Evolutionary conservation across 345 rosid species (phyloP).

Genomic region (Combretum micranthum): DNA sequence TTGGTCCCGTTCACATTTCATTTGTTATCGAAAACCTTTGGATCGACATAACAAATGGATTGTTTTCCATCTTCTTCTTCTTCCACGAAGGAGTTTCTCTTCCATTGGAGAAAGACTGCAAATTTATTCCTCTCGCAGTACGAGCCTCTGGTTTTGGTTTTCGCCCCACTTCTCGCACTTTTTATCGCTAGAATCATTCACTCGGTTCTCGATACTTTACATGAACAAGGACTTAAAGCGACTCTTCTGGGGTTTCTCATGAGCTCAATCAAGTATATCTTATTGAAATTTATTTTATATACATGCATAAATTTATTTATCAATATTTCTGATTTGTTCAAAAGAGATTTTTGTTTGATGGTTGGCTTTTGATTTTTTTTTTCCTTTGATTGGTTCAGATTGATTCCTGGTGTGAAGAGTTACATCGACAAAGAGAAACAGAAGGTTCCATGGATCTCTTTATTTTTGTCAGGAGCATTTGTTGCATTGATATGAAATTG

Average conservation of each 20-base stretch:
- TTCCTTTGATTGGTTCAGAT: conserved; percentile 30
- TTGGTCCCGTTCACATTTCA: too few species aligned
- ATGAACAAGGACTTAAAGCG: conserved; percentile 61
- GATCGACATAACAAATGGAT: conserved; percentile 5
- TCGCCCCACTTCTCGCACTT: conserved; percentile 60
- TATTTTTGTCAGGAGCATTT: neutral
- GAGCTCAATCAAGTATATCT: conserved; percentile 52
- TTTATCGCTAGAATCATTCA: conserved; percentile 42
- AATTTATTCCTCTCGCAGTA: conserved; percentile 54
- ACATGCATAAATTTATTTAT: neutral
- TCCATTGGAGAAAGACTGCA: conserved; percentile 35
- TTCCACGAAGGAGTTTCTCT: conserved; percentile 21
- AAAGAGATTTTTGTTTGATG: conserved; percentile 2
- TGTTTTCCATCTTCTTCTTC: conserved; percentile 9
- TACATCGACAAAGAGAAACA: conserved; percentile 88
- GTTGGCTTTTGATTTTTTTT: neutral
- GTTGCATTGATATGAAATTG: neutral
- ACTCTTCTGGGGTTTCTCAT: conserved; percentile 42
- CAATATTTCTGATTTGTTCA: neutral
- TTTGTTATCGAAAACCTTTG: too few species aligned
- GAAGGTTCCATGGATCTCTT: conserved; percentile 47
- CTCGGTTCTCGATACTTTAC: conserved; percentile 35
- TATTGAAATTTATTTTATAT: neutral
- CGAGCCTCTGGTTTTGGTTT: conserved; percentile 66
- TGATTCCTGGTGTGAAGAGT: conserved; percentile 73